A percentile compares a stretch with the other conserved stretches of the same genome.
Evolutionary conservation across 1,139 yeast genomes (phyloP).

Genomic region (Arxiozyma bovina): DNA sequence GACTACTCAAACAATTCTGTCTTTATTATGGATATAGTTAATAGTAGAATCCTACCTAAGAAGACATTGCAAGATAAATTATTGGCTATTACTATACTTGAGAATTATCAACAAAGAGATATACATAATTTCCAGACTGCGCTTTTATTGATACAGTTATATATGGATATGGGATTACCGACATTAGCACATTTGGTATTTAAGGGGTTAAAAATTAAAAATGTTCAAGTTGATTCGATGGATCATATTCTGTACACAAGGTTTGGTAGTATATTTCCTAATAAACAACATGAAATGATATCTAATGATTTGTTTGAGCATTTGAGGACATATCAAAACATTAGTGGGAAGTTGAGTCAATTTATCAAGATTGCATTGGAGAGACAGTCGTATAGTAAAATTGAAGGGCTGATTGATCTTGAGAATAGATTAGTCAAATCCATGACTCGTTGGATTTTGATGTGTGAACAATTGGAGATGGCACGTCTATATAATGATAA

Average conservation of each 20-base stretch:
- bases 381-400: slow-evolving; percentile 25
- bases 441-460: slow-evolving; percentile 18
- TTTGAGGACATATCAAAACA: slow-evolving; percentile 16
- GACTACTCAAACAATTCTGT: slow-evolving; percentile 25
- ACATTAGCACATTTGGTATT: slow-evolving; percentile 41
- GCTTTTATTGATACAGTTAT: slow-evolving; percentile 58
- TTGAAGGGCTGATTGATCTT: slow-evolving; percentile 26
- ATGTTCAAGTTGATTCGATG: slow-evolving; percentile 72
- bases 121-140: slow-evolving; percentile 25
- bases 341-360: slow-evolving; percentile 19
- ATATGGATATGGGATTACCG: slow-evolving; percentile 50
- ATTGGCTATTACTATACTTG: slow-evolving; percentile 20
- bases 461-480: slow-evolving; percentile 17
- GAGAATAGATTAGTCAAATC: slow-evolving; percentile 18
- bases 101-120: slow-evolving; percentile 25
- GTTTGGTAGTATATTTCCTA: slow-evolving; percentile 36
- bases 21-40: slow-evolving; percentile 21
- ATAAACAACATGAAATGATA: slow-evolving; percentile 21
- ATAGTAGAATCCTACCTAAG: slow-evolving; percentile 6
- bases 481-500: slow-evolving; percentile 28
- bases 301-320: slow-evolving; percentile 10
- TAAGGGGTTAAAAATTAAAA: slow-evolving; percentile 57
- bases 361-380: slow-evolving; percentile 25
- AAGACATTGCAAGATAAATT: slow-evolving; percentile 14
- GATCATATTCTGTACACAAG: slow-evolving; percentile 49